These are phyloP conservation scores for Coix lacrymajobi DNA, from an alignment of 176 grass and related monocot genomes.

Conservation along the genomic window DNA sequence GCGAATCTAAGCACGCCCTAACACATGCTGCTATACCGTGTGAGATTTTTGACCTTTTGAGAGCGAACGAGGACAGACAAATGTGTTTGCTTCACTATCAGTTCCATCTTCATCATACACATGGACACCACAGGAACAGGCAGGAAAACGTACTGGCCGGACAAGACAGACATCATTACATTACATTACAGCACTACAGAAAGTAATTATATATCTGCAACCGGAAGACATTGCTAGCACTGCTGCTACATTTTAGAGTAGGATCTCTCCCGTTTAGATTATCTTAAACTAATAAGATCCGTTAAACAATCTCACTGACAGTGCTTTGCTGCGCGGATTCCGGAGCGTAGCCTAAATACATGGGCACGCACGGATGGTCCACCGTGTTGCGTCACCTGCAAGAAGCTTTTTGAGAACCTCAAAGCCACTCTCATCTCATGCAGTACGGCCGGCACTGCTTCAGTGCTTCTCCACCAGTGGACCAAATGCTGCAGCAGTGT, in stretches of 20 bases:
- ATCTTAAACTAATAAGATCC: neutral
- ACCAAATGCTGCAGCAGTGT: conserved; percentile 9
- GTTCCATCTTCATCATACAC: neutral
- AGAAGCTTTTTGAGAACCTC: neutral
- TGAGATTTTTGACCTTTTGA: too few relatives aligned
- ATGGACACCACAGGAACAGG: neutral
- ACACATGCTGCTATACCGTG: too few relatives aligned
- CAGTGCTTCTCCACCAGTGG: neutral
- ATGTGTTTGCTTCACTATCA: neutral
- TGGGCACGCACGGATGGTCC: neutral
- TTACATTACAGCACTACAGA: too few relatives aligned
- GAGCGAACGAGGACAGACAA: neutral
- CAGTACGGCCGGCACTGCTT: neutral
- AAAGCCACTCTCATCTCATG: neutral
- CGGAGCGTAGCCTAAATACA: neutral
- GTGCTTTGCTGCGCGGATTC: neutral
- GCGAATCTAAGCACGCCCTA: too few relatives aligned
- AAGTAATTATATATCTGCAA: too few relatives aligned
- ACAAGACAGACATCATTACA: neutral
- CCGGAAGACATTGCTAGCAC: too few relatives aligned
- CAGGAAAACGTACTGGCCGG: too few relatives aligned
- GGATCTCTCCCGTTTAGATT: neutral
- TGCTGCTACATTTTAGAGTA: neutral
- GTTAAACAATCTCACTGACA: neutral
- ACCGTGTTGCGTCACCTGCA: neutral